Percentiles rank a stretch among this genome's conserved stretches.
phyloP scores from a whole-genome alignment of 2,329 filamentous ascomycete genomes.

The Dactylellina leptospora region DNA sequence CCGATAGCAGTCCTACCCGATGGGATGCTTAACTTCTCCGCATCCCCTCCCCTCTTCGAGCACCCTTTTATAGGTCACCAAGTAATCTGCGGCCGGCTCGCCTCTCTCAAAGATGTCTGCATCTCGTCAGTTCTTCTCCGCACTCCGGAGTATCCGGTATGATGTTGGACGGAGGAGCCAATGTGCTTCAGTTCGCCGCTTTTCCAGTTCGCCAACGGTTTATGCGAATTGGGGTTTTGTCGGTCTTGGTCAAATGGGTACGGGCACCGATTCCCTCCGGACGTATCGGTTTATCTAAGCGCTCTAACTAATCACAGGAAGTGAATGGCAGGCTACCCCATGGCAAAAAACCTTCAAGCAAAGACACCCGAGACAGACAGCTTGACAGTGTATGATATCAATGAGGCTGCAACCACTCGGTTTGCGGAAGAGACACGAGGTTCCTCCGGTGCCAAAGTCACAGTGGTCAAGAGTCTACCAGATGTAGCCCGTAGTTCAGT shows the following conservation, averaged over 20 bases:
- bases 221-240: conserved; percentile 69
- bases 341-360: conserved; percentile 75
- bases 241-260: conserved; percentile 70
- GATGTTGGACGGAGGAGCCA: not conserved
- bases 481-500: conserved; percentile 74
- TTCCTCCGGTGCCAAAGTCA: conserved; percentile 63
- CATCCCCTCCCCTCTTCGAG: conserved; percentile 1
- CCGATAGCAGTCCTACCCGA: not conserved
- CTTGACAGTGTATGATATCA: conserved; percentile 73
- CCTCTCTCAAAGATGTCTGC: conserved; percentile 15
- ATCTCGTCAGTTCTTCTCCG: conserved; percentile 9
- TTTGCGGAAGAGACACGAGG: conserved; percentile 67
- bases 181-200: conserved; percentile 57
- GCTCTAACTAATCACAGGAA: conserved; percentile 60
- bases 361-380: conserved; percentile 72
- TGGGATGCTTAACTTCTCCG: conserved; percentile 16
- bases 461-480: conserved; percentile 67
- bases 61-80: not conserved
- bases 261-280: conserved; percentile 55
- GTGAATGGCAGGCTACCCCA: conserved; percentile 66
- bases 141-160: conserved; percentile 4
- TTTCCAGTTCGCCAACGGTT: conserved; percentile 63
- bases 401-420: conserved; percentile 66
- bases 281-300: conserved; percentile 20
- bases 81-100: not conserved